phyloP scores from a whole-genome alignment of 176 grass and related monocot species.

The Poa annua region DNA sequence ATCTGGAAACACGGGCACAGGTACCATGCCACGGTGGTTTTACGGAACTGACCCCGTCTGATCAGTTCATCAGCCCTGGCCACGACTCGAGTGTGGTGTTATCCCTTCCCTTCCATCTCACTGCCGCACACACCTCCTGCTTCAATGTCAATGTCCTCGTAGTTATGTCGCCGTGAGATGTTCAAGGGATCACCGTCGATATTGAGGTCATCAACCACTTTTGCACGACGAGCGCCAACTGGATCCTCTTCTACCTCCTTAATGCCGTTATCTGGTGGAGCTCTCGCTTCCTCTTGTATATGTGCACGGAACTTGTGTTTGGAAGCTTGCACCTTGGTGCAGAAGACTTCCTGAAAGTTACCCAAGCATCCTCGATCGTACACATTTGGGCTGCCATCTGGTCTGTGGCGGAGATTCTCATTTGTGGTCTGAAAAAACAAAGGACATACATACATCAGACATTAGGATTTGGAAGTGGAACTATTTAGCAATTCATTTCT shows the following conservation, averaged over 20 bases:
- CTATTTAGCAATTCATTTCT: no score
- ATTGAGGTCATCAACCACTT: constrained; percentile 75
- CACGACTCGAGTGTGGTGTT: neutral
- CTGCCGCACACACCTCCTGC: constrained; percentile 35
- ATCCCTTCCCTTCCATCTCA: constrained; percentile 32
- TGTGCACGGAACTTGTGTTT: constrained; percentile 57
- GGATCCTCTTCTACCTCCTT: constrained; percentile 55
- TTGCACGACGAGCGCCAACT: constrained; percentile 48
- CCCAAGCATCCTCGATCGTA: constrained; percentile 67
- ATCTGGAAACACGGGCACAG: neutral
- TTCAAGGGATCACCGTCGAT: constrained; percentile 65
- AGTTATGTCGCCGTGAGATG: constrained; percentile 59
- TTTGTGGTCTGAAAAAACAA: constrained; percentile 70
- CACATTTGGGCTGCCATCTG: constrained; percentile 53
- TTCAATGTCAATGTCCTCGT: constrained; percentile 61
- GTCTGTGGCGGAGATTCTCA: constrained; percentile 65
- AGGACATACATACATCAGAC: no score
- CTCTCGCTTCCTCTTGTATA: constrained; percentile 56
- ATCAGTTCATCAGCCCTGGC: constrained; percentile 26
- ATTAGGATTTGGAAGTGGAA: no score
- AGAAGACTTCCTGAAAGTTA: constrained; percentile 78
- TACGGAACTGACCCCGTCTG: constrained; percentile 34
- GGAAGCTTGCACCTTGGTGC: constrained; percentile 56
- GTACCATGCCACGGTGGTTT: constrained; percentile 4
- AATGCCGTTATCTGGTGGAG: constrained; percentile 28